phyloP scores from a whole-genome alignment of 371 early-diverging fungal species.

The Blyttiomyces sp. region DNA sequence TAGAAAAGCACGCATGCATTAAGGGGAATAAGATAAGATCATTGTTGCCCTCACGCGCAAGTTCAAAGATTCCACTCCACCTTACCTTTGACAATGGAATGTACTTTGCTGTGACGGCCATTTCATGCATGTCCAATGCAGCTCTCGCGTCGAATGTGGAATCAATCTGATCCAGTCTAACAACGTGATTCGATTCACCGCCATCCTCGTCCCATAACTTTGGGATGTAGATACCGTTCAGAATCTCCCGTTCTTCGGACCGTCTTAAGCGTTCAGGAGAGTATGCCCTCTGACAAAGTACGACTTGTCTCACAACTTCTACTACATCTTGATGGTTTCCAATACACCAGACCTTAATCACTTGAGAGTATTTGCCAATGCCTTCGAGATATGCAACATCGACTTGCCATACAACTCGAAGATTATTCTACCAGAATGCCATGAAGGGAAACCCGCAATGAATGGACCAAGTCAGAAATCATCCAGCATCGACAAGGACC shows the following conservation, averaged over 20 bases:
- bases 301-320: not conserved
- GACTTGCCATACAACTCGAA: constrained; percentile 30
- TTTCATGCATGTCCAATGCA: constrained; percentile 12
- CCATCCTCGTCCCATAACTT: constrained; percentile 15
- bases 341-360: constrained; percentile 18
- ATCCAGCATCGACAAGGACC: not conserved
- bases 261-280: constrained; percentile 11
- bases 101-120: constrained; percentile 28
- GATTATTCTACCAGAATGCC: constrained; percentile 16
- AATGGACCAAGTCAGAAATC: not conserved
- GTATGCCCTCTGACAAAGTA: constrained; percentile 11
- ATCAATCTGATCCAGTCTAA: not conserved
- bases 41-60: too few relatives aligned
- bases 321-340: constrained; percentile 20
- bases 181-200: constrained; percentile 3
- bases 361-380: constrained; percentile 5
- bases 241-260: not conserved
- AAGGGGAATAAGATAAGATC: too few relatives aligned
- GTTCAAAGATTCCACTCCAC: too few relatives aligned
- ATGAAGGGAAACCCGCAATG: not conserved
- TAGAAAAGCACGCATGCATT: not conserved
- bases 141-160: not conserved
- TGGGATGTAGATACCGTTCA: not conserved
- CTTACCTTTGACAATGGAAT: constrained; percentile 25
- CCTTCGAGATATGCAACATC: constrained; percentile 21